These are phyloP conservation scores for Rhododendron griersonianum DNA, from an alignment of 148 eudicot genomes.

Conservation along the genomic window DNA sequence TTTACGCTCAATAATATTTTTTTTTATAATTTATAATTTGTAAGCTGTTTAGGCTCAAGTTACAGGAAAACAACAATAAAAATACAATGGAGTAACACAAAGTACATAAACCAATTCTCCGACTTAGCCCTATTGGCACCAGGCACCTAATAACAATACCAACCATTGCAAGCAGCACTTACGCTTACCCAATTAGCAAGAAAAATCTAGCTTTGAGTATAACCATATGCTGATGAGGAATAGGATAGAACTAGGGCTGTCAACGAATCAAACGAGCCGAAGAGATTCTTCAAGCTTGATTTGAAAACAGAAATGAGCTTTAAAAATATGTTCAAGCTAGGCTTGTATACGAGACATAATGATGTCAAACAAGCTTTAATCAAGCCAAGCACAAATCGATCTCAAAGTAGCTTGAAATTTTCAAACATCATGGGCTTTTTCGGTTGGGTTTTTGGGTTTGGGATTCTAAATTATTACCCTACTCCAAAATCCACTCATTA, in stretches of 20 bases:
- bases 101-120: background rate
- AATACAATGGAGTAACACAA: background rate
- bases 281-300: no score
- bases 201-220: background rate
- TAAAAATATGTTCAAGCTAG: background rate
- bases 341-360: background rate
- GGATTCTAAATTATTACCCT: no score
- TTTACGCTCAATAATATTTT: no score
- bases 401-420: background rate
- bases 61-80: background rate
- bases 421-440: background rate
- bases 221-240: background rate
- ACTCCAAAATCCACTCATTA: no score
- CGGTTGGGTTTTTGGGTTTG: no score
- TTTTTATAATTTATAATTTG: no score
- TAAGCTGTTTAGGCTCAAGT: background rate
- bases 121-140: background rate
- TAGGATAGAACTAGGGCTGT: background rate
- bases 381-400: background rate
- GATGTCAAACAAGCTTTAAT: background rate
- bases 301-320: no score
- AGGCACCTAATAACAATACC: background rate
- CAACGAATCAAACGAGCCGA: background rate
- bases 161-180: background rate
- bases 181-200: background rate